Evolutionary conservation across 2,329 filamentous ascomycete species (phyloP), one percentile per base, ranked within the genome.

Genomic region (Davidsoniella australis): DNA sequence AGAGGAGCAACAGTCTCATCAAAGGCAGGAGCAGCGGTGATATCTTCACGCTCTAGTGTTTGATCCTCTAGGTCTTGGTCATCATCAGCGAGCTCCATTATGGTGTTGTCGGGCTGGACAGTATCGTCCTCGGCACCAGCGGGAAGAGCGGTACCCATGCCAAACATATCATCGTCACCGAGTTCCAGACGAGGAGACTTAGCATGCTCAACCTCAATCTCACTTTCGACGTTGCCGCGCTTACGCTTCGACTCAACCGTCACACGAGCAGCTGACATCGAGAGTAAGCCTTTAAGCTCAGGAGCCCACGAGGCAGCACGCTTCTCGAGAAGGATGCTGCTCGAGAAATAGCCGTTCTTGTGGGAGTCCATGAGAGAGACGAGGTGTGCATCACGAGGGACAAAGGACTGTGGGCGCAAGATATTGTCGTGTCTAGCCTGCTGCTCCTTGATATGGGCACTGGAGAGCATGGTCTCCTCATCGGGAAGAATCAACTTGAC

Each of bases 361-460:
- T 95, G 91, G 74, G 95, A 82, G 57, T 88, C 85, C 70, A 94
- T 82, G 18, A 98, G 69, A 33, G 86, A 85, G 26, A 96, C 72
- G 12, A 96, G 71, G 48, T 89, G 78, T 1, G 88, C 85, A 57
- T 98, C 87, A 38, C 85, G 79, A 1, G 89, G 86, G 41, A 98
- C 70, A 64, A 93, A 94, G 0, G 80, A 78, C 5, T 84, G 78
- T 1, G 82, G 76, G 64, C 83, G 88, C 51, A 94, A 71, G 54
- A 96, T 96, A 58, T 82, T 85, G 42, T 85, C 82, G 55, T 84
- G 82, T 61, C 94, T 85, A 51, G 79, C 73, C 61, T 94, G 87
- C 61, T 93, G 86, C 55, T 83, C 79, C 62, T 85, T 86, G 65
- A 98, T 87, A 56, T 89, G 78, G 29, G 70, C 71, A 57, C 73